A percentile compares a stretch with the other conserved stretches of the same genome.
phyloP scores from a whole-genome alignment of 163 green algal species.

The Volvox carteri region DNA sequence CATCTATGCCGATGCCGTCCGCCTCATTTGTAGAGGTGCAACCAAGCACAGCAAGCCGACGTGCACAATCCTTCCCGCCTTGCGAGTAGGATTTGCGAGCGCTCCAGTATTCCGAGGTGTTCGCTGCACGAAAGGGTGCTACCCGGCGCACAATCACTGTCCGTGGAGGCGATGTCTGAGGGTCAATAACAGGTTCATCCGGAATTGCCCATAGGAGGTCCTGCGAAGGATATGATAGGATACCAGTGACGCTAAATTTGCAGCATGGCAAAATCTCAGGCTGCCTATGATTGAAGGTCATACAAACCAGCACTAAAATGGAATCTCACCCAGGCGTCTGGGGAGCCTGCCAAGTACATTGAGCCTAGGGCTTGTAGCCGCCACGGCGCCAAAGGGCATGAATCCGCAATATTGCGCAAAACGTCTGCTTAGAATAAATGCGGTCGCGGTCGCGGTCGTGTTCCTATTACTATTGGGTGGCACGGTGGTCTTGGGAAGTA shows the following conservation, averaged over 20 bases:
- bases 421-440: neutral
- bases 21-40: too few relatives aligned
- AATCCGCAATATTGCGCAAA: neutral
- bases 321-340: constrained; percentile 37
- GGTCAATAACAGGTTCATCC: neutral
- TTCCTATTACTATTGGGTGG: constrained; percentile 31
- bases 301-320: too few relatives aligned
- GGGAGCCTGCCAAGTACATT: constrained; percentile 8
- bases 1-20: too few relatives aligned
- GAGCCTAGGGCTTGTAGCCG: constrained; percentile 4
- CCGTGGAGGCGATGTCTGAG: neutral
- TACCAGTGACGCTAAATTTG: too few relatives aligned
- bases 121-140: too few relatives aligned
- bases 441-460: constrained; percentile 35
- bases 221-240: too few relatives aligned
- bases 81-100: too few relatives aligned
- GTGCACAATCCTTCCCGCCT: too few relatives aligned
- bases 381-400: neutral
- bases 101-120: too few relatives aligned
- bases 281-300: too few relatives aligned
- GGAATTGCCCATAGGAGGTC: constrained; percentile 23
- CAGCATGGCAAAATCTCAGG: too few relatives aligned
- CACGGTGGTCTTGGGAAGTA: neutral
- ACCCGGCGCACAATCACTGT: neutral
- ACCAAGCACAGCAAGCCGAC: too few relatives aligned